A percentile compares a stretch with the other conserved stretches of the same genome.
These are phyloP conservation scores for Phyllostachys edulis DNA, from an alignment of 176 grass and related monocot species.

Conservation along the genomic window DNA sequence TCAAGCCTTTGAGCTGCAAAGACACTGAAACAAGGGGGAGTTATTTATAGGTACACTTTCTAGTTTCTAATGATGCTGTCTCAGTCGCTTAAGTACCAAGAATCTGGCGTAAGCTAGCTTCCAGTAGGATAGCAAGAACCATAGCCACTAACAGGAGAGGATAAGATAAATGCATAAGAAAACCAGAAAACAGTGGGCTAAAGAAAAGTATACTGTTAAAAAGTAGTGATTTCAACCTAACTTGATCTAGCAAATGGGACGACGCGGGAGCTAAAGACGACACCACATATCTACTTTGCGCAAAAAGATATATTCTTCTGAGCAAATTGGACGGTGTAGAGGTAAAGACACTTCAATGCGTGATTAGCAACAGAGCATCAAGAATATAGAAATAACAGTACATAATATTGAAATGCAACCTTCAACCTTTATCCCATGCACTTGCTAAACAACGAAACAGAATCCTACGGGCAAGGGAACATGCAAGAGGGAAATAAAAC, in stretches of 20 bases:
- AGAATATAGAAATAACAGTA: slow-evolving; percentile 36
- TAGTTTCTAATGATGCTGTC: slow-evolving; percentile 13
- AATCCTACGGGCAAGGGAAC: background rate
- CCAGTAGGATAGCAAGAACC: slow-evolving; percentile 16
- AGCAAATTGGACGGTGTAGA: slow-evolving; percentile 44
- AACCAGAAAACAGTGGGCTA: slow-evolving; percentile 11
- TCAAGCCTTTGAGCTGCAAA: slow-evolving; percentile 29
- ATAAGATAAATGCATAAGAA: slow-evolving; percentile 29
- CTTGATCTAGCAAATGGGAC: slow-evolving; percentile 18
- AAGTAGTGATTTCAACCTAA: slow-evolving; percentile 9
- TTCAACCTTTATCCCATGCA: slow-evolving; percentile 28
- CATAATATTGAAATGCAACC: slow-evolving; percentile 25
- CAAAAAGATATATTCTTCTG: slow-evolving; percentile 27
- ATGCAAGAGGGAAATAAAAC: slow-evolving; percentile 16
- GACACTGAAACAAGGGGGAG: background rate
- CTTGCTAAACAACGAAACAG: background rate
- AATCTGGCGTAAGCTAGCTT: slow-evolving; percentile 34
- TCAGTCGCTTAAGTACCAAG: slow-evolving; percentile 5
- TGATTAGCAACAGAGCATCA: slow-evolving; percentile 22
- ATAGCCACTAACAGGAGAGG: slow-evolving; percentile 29
- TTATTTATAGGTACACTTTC: slow-evolving; percentile 44
- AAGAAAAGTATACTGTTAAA: slow-evolving; percentile 16
- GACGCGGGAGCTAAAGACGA: background rate
- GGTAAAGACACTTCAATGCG: slow-evolving; percentile 33
- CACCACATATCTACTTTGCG: slow-evolving; percentile 15